Conservation (phyloP, 192 early-diverging fungal species). For the Rhizophagus sp. region DNA sequence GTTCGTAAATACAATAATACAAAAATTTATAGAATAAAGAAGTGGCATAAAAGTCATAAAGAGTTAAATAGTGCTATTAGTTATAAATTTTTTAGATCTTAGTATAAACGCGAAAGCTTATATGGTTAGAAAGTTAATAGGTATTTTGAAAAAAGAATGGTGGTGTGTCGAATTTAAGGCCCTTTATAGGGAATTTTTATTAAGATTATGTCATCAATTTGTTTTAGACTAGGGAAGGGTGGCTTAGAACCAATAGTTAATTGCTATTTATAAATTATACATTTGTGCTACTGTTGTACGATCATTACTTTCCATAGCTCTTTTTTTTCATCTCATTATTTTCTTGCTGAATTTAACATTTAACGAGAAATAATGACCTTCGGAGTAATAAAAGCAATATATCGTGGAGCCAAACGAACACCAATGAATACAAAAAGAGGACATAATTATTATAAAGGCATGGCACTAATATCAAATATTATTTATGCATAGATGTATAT, state of each 20-base stretch:
- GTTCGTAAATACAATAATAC: background rate
- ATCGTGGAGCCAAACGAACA: slow-evolving; percentile 53
- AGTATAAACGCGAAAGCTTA: background rate
- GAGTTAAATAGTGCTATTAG: background rate
- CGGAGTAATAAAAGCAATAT: slow-evolving; percentile 55
- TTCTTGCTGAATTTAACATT: too few species aligned
- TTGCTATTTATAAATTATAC: background rate
- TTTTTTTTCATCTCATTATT: too few species aligned
- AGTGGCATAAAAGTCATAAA: background rate
- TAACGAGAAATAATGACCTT: slow-evolving; percentile 30
- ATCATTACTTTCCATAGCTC: background rate
- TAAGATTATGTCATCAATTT: background rate
- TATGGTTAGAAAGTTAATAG: background rate
- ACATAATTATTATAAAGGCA: slow-evolving; percentile 65
- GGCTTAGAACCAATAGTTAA: background rate
- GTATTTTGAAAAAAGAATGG: background rate
- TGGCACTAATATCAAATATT: background rate
- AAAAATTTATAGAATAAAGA: background rate
- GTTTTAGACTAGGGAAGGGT: background rate
- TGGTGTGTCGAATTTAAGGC: background rate
- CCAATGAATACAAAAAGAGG: slow-evolving; percentile 60
- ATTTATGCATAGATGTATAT: too few species aligned
- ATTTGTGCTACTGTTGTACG: background rate
- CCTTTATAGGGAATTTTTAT: background rate
- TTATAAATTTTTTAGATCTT: background rate